A percentile compares a stretch with the other conserved stretches of the same genome.
phyloP scores from a whole-genome alignment of 1,284 basidiomycete species.

The Heterobasidion parviporum region DNA sequence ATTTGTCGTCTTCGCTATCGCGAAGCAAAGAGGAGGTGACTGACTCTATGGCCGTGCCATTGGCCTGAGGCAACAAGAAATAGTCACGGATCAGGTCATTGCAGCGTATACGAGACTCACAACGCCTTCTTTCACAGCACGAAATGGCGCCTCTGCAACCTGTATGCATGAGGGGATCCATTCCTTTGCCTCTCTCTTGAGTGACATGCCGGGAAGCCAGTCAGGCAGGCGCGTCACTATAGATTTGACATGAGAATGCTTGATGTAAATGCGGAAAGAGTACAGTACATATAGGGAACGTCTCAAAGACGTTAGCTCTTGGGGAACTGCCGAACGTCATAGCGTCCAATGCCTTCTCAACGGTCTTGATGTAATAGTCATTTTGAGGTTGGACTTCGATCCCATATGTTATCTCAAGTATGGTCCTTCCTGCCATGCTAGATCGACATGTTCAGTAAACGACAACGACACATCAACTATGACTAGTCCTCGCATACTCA shows the following conservation, averaged over 20 bases:
- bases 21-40: neutral
- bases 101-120: neutral
- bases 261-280: neutral
- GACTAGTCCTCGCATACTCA: slow-evolving; percentile 1
- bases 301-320: slow-evolving; percentile 9
- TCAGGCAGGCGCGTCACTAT: slow-evolving; percentile 12
- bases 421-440: slow-evolving; percentile 14
- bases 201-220: slow-evolving; percentile 16
- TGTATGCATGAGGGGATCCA: slow-evolving; percentile 5
- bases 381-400: slow-evolving; percentile 14
- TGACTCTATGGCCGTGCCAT: neutral
- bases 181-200: slow-evolving; percentile 11
- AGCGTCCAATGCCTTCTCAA: slow-evolving; percentile 12
- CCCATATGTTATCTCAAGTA: slow-evolving; percentile 18
- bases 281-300: slow-evolving; percentile 9
- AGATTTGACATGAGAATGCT: neutral
- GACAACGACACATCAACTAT: too few species aligned
- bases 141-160: slow-evolving; percentile 9
- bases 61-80: neutral
- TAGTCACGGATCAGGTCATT: neutral
- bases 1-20: neutral
- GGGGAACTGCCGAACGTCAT: slow-evolving; percentile 8
- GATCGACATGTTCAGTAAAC: neutral
- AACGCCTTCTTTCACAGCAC: slow-evolving; percentile 9
- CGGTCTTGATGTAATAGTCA: slow-evolving; percentile 16